Percentiles rank a stretch among this genome's conserved stretches.
These are phyloP conservation scores for Suillus decipiens DNA, from an alignment of 768 basidiomycete genomes.

Conservation along the genomic window DNA sequence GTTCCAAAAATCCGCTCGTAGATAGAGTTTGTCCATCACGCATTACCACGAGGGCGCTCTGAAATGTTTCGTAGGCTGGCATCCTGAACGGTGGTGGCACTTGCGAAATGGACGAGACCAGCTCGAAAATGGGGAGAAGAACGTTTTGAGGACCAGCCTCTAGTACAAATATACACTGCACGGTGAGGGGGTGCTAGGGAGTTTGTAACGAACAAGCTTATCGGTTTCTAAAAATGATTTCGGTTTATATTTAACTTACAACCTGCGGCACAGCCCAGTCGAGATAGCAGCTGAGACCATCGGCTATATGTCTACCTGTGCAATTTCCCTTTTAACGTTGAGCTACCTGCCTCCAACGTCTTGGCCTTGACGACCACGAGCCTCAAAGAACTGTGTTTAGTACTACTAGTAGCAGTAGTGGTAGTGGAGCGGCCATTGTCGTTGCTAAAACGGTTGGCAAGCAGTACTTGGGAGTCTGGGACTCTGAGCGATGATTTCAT, in stretches of 20 bases:
- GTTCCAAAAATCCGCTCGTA: slow-evolving; percentile 27
- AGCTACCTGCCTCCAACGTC: background rate
- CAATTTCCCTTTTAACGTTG: background rate
- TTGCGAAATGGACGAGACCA: slow-evolving; percentile 22
- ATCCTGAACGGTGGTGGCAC: slow-evolving; percentile 1
- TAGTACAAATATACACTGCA: slow-evolving; percentile 2
- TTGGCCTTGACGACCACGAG: background rate
- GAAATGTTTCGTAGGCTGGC: background rate
- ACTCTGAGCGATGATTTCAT: background rate
- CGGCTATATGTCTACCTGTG: background rate
- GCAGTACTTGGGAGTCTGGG: background rate
- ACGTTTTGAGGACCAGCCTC: slow-evolving; percentile 15
- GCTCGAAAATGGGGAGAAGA: slow-evolving; percentile 19
- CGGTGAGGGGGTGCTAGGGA: background rate
- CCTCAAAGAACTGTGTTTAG: background rate
- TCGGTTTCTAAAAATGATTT: background rate
- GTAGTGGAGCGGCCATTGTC: background rate
- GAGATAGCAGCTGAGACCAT: background rate
- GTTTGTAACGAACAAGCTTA: background rate
- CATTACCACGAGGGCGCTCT: slow-evolving; percentile 9
- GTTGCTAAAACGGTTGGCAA: background rate
- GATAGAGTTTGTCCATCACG: slow-evolving; percentile 13
- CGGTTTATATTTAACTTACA: background rate
- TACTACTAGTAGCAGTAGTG: background rate
- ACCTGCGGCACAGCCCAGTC: slow-evolving; percentile 1